Base-by-base conservation (phyloP, 306 rosid genomes). In the Sechiopsis laciniata region DNA sequence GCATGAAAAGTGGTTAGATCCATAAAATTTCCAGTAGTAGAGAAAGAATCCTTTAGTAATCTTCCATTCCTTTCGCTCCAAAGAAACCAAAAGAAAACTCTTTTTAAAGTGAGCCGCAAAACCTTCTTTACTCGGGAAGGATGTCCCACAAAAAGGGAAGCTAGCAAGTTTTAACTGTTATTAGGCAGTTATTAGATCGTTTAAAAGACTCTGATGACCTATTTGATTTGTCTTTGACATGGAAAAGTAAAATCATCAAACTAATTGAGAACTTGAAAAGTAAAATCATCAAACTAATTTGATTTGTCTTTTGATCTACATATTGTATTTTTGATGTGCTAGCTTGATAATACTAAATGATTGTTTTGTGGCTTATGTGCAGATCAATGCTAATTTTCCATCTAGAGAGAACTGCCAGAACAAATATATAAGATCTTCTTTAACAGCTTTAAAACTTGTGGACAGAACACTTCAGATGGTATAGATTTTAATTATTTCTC, bases 381-480 rank as follows among this genome's bases (percentile, higher is more conserved):
- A 94, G 97, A 89, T 84, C 40, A 78, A 80, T 51, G 59, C 69
- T 80, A 81, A 82, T 64, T 76, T 75, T 46, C 87, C 85, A 74
- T 80, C 89, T 21, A 46, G 75, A 32, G 86, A 75, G 53, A 79
- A 71, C 55, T 74, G 77, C 65, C 71, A 70, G 77, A 52, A 83
- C 76, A 79, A 64, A 74, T 74, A 74, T 71, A 61, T 82, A 55
- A 76, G 82, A 78, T 83, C 86, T 52, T 81, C 86, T 52, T 81
- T 88, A 56, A 78, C 84, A 71, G 88, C 86, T 77, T 83, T 87
- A 64, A 81, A 81, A 78, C 70, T 82, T 77, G 80, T 75, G 57
- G 90, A 86, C 74, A 72, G 60, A 82, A 76, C 78, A 77, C 62
- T 82, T 76, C 60, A 85, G 19, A 83, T 76, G 98, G 97, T 93